Evolutionary conservation across 2,329 filamentous ascomycete genomes (phyloP), one percentile per base, ranked within the genome.

Genomic region (Venturia pyrina): DNA sequence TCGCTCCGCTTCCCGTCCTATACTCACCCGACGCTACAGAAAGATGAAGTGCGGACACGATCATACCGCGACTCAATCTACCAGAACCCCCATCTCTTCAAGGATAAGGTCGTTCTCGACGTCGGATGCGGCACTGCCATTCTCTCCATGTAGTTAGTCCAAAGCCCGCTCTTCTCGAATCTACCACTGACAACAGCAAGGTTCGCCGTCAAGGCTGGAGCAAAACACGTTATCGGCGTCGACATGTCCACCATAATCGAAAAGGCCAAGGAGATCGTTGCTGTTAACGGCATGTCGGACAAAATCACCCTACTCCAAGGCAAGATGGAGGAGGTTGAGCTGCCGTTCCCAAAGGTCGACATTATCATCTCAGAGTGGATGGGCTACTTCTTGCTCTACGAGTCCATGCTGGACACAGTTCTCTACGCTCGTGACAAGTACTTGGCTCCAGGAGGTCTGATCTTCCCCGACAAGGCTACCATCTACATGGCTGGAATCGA

Each of bases 361-460:
- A 99, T 99, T 76, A 99, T 99, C 80, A 96, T 99, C 77, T 98
- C 93, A 1, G 95, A 99, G 83, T 99, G 95, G 95, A 99, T 99
- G 95, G 95, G 95, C 43, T 99, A 99, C 82, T 98, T 98, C 83
- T 82, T 99, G 64, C 87, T 99, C 68, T 99, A 99, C 80, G 95
- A 99, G 86, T 90, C 86, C 85, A 99, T 99, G 95, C 80, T 99
- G 75, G 95, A 99, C 81, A 99, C 95, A 41, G 95, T 99, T 63
- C 85, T 99, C 67, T 98, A 97, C 76, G 95, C 95, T 34, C 88
- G 95, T 72, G 95, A 99, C 83, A 89, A 84, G 77, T 99, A 96
- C 79, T 87, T 99, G 68, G 83, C 81, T 69, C 88, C 90, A 76
- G 90, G 90, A 71, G 93, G 93, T 69, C 83, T 97, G 72, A 98